Conservation (phyloP, 2,329 filamentous ascomycete genomes). For the Lasiodiplodia sp. region DNA sequence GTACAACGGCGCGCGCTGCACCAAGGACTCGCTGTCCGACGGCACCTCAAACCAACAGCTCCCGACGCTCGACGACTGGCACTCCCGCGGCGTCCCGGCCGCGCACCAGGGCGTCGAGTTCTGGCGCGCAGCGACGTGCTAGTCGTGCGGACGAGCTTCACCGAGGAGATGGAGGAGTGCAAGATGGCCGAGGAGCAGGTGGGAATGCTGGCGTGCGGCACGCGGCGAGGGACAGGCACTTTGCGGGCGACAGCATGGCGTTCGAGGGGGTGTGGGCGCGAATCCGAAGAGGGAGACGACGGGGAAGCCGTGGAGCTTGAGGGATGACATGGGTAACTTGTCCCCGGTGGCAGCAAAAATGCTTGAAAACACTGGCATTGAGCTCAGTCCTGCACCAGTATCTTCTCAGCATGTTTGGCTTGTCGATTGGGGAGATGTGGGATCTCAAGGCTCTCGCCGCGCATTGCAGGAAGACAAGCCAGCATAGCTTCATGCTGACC, state of each 20-base stretch:
- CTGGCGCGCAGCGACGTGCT: slow-evolving; percentile 37
- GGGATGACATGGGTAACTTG: background rate
- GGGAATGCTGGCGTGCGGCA: background rate
- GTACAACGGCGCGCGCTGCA: slow-evolving; percentile 11
- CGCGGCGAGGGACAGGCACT: slow-evolving; percentile 38
- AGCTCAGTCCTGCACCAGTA: slow-evolving; percentile 44
- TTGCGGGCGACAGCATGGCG: slow-evolving; percentile 44
- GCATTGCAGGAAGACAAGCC: slow-evolving; percentile 45
- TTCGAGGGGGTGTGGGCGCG: slow-evolving; percentile 42
- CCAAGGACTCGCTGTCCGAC: background rate
- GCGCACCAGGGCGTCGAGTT: slow-evolving; percentile 36
- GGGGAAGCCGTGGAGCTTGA: background rate
- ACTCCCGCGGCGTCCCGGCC: slow-evolving; percentile 30
- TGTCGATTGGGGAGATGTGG: slow-evolving; percentile 57
- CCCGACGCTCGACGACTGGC: slow-evolving; percentile 31
- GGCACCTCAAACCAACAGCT: background rate
- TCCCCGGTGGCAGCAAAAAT: background rate
- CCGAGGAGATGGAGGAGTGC: background rate
- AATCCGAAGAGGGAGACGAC: slow-evolving; percentile 25
- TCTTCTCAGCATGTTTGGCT: slow-evolving; percentile 50
- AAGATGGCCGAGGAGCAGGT: background rate
- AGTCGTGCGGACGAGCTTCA: slow-evolving; percentile 35
- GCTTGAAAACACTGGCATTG: slow-evolving; percentile 30
- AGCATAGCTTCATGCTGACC: slow-evolving; percentile 55
- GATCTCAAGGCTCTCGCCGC: slow-evolving; percentile 51